Percentiles rank a stretch among this genome's conserved stretches.
These are phyloP conservation scores for Cladosporium sp. DNA, from an alignment of 2,329 filamentous ascomycete genomes.

Conservation along the genomic window DNA sequence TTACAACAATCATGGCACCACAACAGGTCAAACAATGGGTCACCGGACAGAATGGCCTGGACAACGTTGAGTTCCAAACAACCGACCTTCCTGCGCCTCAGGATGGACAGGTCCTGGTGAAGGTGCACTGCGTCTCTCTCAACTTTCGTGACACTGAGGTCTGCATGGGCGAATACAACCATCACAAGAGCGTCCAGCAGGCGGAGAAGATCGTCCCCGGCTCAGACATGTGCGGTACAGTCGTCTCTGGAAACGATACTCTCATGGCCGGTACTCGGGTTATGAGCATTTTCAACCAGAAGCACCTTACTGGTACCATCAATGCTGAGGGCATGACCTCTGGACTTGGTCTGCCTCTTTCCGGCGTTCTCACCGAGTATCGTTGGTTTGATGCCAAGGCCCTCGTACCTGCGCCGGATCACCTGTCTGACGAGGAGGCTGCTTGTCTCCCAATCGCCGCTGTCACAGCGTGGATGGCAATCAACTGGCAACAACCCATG, in stretches of 20 bases:
- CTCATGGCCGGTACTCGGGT: conserved; percentile 62
- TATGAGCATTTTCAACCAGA: conserved; percentile 58
- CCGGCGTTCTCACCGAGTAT: conserved; percentile 56
- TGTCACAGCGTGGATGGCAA: conserved; percentile 62
- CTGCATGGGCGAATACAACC: conserved; percentile 61
- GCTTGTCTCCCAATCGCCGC: conserved; percentile 57
- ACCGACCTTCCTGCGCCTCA: conserved; percentile 33
- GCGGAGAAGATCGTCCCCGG: conserved; percentile 54
- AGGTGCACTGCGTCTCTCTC: conserved; percentile 49
- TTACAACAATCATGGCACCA: conserved; percentile 13
- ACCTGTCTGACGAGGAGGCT: conserved; percentile 58
- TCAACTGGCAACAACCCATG: conserved; percentile 57
- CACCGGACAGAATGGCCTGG: conserved; percentile 40
- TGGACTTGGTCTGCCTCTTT: conserved; percentile 58
- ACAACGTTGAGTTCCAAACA: conserved; percentile 36
- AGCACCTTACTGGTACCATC: conserved; percentile 57
- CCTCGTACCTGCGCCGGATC: conserved; percentile 53
- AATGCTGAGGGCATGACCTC: conserved; percentile 51
- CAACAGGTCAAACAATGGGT: conserved; percentile 37
- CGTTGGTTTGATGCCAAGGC: conserved; percentile 55
- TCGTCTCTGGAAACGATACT: conserved; percentile 48
- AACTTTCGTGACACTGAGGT: conserved; percentile 57
- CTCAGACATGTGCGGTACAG: conserved; percentile 65
- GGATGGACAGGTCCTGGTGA: conserved; percentile 46
- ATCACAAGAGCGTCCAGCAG: conserved; percentile 53